These are phyloP conservation scores for Babesia sp. DNA, from an alignment of 169 alveolate species.

Conservation along the genomic window DNA sequence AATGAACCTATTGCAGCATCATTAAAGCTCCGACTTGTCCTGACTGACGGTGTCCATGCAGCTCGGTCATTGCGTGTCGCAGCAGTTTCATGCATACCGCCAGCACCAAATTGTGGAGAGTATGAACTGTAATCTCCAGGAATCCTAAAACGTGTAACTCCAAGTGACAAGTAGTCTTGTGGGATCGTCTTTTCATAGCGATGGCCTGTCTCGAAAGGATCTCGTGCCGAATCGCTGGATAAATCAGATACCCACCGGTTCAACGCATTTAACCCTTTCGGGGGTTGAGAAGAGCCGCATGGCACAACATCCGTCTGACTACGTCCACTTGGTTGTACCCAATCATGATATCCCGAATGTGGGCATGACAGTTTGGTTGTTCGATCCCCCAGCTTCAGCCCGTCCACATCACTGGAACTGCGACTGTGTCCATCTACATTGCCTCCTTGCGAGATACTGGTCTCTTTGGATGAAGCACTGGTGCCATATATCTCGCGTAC, in stretches of 20 bases:
- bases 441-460: too few species aligned
- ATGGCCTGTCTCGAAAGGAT: not conserved
- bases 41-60: slow-evolving; percentile 1
- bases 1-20: not conserved
- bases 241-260: slow-evolving; percentile 2
- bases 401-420: not conserved
- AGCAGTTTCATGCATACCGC: not conserved
- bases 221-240: not conserved
- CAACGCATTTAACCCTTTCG: not conserved
- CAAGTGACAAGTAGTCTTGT: not conserved
- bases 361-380: not conserved
- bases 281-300: not conserved
- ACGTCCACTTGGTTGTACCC: not conserved
- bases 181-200: not conserved
- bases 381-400: not conserved
- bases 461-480: too few species aligned
- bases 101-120: not conserved
- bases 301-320: not conserved
- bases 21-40: not conserved
- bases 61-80: not conserved
- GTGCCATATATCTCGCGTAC: too few species aligned
- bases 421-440: too few species aligned
- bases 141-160: not conserved
- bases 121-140: not conserved
- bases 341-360: not conserved